Conservation (phyloP, 2,329 filamentous ascomycete genomes). For the Ophiocordyceps sinensis region DNA sequence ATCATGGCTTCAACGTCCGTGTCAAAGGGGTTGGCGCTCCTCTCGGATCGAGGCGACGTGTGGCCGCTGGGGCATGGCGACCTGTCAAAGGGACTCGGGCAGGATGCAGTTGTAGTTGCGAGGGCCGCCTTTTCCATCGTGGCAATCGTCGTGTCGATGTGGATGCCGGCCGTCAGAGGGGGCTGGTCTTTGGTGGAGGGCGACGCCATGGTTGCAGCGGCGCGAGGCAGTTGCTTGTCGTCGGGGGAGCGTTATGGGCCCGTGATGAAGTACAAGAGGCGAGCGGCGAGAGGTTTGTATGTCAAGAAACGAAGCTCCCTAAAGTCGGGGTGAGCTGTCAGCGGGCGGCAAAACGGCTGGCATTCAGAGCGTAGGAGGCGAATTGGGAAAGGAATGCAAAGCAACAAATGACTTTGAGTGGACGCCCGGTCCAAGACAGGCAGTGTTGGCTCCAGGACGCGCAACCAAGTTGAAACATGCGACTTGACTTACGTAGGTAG, state of each 20-base stretch:
- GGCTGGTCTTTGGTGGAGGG: conserved; percentile 1
- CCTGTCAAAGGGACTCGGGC: conserved; percentile 8
- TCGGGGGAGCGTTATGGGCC: background rate
- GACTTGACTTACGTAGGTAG: background rate
- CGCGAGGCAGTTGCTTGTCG: background rate
- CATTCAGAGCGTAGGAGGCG: background rate
- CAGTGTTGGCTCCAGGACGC: background rate
- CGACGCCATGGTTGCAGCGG: background rate
- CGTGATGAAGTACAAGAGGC: background rate
- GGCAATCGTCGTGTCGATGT: conserved; percentile 10
- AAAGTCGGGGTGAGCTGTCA: too few relatives aligned
- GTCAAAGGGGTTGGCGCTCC: conserved; percentile 37
- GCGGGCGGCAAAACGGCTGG: too few relatives aligned
- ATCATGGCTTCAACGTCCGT: conserved; percentile 42
- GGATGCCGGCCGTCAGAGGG: background rate
- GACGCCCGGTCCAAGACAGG: too few relatives aligned
- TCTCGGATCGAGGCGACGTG: conserved; percentile 29
- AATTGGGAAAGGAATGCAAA: background rate
- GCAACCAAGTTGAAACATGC: background rate
- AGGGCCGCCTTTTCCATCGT: conserved; percentile 13
- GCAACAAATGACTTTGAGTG: too few relatives aligned
- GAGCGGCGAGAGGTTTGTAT: background rate
- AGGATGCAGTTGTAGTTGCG: conserved; percentile 9
- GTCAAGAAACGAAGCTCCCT: too few relatives aligned
- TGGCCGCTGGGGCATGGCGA: conserved; percentile 19